A percentile compares a stretch with the other conserved stretches of the same genome.
phyloP scores from a whole-genome alignment of 306 rosid species.

The Sechiopsis laciniata region DNA sequence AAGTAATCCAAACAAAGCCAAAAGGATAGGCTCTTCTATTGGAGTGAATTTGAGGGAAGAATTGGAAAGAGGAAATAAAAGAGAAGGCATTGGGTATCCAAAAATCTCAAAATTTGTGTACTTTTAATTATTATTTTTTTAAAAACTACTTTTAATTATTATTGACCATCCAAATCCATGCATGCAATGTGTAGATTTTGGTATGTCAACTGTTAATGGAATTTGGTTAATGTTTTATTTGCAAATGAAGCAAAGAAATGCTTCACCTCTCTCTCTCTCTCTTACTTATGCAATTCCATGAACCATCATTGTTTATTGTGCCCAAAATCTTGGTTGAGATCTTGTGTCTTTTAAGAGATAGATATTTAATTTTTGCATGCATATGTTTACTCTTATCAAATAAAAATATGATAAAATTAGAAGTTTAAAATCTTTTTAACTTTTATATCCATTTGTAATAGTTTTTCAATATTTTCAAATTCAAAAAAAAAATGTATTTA shows the following conservation, averaged over 20 bases:
- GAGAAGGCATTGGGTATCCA: not conserved
- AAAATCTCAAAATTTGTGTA: not conserved
- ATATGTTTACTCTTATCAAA: too few species aligned
- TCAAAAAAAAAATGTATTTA: too few species aligned
- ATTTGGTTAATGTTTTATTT: conserved; percentile 3
- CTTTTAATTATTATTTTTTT: not conserved
- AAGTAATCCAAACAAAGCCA: not conserved
- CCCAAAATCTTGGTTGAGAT: conserved; percentile 12
- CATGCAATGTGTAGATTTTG: not conserved
- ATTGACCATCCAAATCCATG: conserved; percentile 5
- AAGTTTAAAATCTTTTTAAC: too few species aligned
- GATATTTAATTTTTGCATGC: not conserved
- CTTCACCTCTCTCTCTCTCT: too few species aligned
- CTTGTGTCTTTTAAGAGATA: not conserved
- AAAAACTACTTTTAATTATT: not conserved
- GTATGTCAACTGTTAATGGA: not conserved
- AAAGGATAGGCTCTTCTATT: not conserved
- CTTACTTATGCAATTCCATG: too few species aligned
- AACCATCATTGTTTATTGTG: too few species aligned
- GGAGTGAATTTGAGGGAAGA: not conserved
- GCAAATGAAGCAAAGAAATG: not conserved
- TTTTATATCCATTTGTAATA: not conserved
- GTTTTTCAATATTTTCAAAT: not conserved
- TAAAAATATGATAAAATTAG: too few species aligned
- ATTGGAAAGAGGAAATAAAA: not conserved